These are phyloP conservation scores for Paxillus involutus DNA, from an alignment of 768 basidiomycete genomes.

Conservation along the genomic window DNA sequence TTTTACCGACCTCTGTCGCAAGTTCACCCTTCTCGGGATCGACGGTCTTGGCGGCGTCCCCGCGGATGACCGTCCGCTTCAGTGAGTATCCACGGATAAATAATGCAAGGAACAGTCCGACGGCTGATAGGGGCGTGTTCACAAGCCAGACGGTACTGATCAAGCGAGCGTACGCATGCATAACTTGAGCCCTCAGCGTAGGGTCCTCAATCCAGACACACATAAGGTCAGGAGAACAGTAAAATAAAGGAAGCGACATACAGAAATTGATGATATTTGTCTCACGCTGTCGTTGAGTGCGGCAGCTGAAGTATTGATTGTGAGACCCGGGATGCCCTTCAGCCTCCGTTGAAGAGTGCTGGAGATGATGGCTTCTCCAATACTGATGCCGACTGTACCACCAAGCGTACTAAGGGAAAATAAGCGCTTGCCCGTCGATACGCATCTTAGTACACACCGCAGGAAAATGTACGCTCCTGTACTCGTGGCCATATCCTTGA, in stretches of 20 bases:
- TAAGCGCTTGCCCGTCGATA: neutral
- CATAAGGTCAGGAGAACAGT: slow-evolving; percentile 6
- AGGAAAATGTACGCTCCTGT: slow-evolving; percentile 38
- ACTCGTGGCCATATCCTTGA: slow-evolving; percentile 42
- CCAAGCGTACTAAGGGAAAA: slow-evolving; percentile 54
- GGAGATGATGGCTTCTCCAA: slow-evolving; percentile 71
- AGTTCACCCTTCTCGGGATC: slow-evolving; percentile 32
- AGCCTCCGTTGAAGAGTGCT: slow-evolving; percentile 39
- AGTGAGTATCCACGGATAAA: slow-evolving; percentile 38
- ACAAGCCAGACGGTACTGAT: slow-evolving; percentile 42
- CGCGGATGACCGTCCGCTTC: slow-evolving; percentile 24
- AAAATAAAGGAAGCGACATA: slow-evolving; percentile 8
- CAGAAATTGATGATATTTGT: slow-evolving; percentile 37
- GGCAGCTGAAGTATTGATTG: slow-evolving; percentile 41
- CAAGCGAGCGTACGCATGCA: slow-evolving; percentile 37
- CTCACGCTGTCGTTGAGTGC: slow-evolving; percentile 48
- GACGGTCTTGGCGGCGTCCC: slow-evolving; percentile 9
- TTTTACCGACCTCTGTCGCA: neutral
- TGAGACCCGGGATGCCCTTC: slow-evolving; percentile 13
- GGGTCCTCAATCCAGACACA: slow-evolving; percentile 22
- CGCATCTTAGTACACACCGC: slow-evolving; percentile 15
- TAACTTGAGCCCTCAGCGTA: slow-evolving; percentile 29
- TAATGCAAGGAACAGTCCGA: slow-evolving; percentile 32
- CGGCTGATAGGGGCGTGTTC: slow-evolving; percentile 28
- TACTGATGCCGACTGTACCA: slow-evolving; percentile 70